phyloP scores from a whole-genome alignment of 106 monocot species.

The Dactylorhiza incarnata region DNA sequence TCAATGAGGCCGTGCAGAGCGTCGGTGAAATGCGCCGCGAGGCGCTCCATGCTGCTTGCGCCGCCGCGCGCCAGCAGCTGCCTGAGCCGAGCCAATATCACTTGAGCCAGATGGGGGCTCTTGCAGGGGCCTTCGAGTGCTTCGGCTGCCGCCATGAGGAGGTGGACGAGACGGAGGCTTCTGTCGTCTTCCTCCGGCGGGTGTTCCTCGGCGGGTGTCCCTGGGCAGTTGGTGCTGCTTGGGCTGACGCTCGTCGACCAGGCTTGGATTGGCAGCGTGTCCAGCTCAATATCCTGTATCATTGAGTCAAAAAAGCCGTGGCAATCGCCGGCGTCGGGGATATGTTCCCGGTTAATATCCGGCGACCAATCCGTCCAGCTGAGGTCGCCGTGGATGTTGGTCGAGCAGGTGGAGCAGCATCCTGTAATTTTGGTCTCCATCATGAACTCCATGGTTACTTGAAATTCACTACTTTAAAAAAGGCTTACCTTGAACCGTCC shows the following conservation, averaged over 20 bases:
- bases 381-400: background rate
- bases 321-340: background rate
- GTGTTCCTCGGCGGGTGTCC: background rate
- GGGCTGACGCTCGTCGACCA: background rate
- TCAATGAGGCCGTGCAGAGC: conserved; percentile 29
- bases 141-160: conserved; percentile 18
- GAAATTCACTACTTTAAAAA: background rate
- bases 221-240: background rate
- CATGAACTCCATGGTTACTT: background rate
- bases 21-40: conserved; percentile 37
- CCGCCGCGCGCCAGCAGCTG: conserved; percentile 12
- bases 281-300: background rate
- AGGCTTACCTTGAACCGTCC: too few relatives aligned
- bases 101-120: conserved; percentile 28
- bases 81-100: conserved; percentile 61
- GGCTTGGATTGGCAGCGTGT: background rate
- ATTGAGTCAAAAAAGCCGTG: background rate
- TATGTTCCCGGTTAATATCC: background rate
- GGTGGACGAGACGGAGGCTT: background rate
- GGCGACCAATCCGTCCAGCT: background rate
- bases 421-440: background rate
- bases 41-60: conserved; percentile 30
- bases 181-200: background rate
- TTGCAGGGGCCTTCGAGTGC: conserved; percentile 19
- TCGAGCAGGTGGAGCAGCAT: background rate